These are phyloP conservation scores for Tetracladium marchalianum DNA, from an alignment of 495 filamentous ascomycete genomes.

Conservation along the genomic window DNA sequence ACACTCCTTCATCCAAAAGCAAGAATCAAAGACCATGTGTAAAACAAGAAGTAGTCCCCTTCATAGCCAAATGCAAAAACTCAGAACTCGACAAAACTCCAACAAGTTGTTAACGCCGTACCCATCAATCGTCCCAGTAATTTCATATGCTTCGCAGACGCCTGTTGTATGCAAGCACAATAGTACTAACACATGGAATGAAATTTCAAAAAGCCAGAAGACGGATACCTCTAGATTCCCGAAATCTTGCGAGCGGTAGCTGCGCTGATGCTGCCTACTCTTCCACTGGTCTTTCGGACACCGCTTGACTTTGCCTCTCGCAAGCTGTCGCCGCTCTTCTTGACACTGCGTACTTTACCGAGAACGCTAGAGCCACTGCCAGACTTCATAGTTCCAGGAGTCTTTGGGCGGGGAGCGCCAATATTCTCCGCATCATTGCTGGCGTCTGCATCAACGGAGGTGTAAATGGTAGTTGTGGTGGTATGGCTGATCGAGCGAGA, in stretches of 20 bases:
- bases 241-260: conserved; percentile 19
- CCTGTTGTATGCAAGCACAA: conserved; percentile 19
- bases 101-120: conserved; percentile 7
- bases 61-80: no score
- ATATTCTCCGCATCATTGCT: conserved; percentile 46
- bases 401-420: conserved; percentile 49
- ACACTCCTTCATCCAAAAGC: no score
- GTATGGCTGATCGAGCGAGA: conserved; percentile 50
- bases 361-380: conserved; percentile 55
- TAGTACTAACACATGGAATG: conserved; percentile 8
- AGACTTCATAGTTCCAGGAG: conserved; percentile 45
- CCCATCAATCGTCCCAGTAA: conserved; percentile 1
- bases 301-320: conserved; percentile 45
- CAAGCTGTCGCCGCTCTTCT: conserved; percentile 43
- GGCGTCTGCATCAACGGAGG: conserved; percentile 43
- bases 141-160: conserved; percentile 20
- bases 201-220: neutral
- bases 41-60: no score
- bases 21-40: no score
- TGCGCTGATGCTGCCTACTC: conserved; percentile 67
- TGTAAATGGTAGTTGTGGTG: conserved; percentile 49
- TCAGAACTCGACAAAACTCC: neutral
- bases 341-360: conserved; percentile 58
- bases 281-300: conserved; percentile 85
- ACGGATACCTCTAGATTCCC: conserved; percentile 10